phyloP scores from a whole-genome alignment of 2,329 filamentous ascomycete species.

The Exophiala dermatitidis region DNA sequence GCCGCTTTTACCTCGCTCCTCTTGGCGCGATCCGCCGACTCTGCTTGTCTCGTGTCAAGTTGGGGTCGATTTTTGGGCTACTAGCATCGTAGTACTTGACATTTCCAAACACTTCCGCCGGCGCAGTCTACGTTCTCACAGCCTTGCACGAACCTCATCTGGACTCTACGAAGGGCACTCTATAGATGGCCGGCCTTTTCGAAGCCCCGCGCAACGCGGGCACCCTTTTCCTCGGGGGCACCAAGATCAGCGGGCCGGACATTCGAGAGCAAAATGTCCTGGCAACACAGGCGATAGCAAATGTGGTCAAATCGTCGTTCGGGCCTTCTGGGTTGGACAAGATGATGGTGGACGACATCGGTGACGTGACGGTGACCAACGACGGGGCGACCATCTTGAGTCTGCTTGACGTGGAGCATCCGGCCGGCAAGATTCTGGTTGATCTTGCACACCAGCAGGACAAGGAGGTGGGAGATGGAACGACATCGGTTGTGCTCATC shows the following conservation, averaged over 20 bases:
- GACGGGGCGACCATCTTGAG: slow-evolving; percentile 95
- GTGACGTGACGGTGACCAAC: slow-evolving; percentile 98
- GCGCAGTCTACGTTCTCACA: background rate
- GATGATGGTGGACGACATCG: slow-evolving; percentile 99
- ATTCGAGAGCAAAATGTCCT: slow-evolving; percentile 97
- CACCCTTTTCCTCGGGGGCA: slow-evolving; percentile 91
- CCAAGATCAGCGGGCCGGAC: slow-evolving; percentile 94
- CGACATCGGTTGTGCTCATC: slow-evolving; percentile 94
- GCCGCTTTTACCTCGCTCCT: background rate
- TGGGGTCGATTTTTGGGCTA: background rate
- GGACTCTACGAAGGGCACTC: background rate
- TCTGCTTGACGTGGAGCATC: slow-evolving; percentile 93
- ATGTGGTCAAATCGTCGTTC: slow-evolving; percentile 98
- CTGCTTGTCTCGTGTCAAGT: background rate
- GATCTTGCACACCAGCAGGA: slow-evolving; percentile 97
- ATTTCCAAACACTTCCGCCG: background rate
- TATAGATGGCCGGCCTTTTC: slow-evolving; percentile 84
- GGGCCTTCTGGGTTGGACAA: slow-evolving; percentile 95
- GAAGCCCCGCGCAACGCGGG: slow-evolving; percentile 87
- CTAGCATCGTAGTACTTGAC: background rate
- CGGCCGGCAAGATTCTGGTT: slow-evolving; percentile 95
- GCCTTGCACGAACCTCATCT: background rate
- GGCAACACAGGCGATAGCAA: slow-evolving; percentile 93
- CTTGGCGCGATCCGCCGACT: background rate
- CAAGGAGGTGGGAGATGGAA: slow-evolving; percentile 97